phyloP scores from a whole-genome alignment of 1,284 basidiomycete genomes.

The Cryptococcus depauperatus region DNA sequence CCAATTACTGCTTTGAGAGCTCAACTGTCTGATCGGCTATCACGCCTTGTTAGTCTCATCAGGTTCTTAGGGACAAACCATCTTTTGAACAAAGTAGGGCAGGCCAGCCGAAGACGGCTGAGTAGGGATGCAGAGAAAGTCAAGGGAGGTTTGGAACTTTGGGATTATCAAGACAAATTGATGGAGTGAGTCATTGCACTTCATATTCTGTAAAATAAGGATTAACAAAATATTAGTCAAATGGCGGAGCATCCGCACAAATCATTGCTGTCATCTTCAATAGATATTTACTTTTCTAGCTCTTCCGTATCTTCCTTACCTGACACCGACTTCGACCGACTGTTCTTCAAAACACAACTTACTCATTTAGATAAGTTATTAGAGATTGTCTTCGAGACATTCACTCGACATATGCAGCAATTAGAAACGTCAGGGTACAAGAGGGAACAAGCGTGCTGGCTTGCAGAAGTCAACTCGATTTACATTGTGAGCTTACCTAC shows the following conservation, averaged over 20 bases:
- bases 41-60: constrained; percentile 71
- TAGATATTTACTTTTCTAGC: constrained; percentile 26
- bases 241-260: constrained; percentile 27
- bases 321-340: constrained; percentile 68
- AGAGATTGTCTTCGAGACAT: constrained; percentile 27
- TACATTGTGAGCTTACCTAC: constrained; percentile 52
- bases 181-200: constrained; percentile 36
- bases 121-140: constrained; percentile 84
- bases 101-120: constrained; percentile 64
- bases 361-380: constrained; percentile 39
- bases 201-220: not conserved
- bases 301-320: constrained; percentile 44
- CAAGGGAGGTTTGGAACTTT: constrained; percentile 71
- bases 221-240: constrained; percentile 19
- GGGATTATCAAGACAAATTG: constrained; percentile 63
- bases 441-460: constrained; percentile 41
- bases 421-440: constrained; percentile 19
- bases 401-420: constrained; percentile 9
- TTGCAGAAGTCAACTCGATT: constrained; percentile 66
- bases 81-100: constrained; percentile 72
- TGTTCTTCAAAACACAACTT: constrained; percentile 73
- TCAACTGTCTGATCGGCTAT: constrained; percentile 68
- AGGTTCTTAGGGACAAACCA: constrained; percentile 79
- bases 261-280: constrained; percentile 45
- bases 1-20: constrained; percentile 70